Base-by-base conservation (phyloP, 23 red algal species). In the Pyropia yezoensis region DNA sequence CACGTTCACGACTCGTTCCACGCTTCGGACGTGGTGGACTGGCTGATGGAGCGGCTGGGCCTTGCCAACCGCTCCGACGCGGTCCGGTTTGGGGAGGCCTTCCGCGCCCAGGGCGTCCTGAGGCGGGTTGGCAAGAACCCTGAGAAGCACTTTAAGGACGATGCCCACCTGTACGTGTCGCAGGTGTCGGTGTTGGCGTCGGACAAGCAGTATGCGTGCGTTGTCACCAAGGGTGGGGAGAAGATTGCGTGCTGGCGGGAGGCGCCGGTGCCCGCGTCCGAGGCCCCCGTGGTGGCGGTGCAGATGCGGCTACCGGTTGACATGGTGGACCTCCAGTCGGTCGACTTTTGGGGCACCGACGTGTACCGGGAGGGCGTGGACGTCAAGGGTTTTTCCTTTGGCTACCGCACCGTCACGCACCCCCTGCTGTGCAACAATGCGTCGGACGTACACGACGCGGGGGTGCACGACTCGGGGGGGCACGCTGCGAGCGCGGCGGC, bases 321-420 rank as follows among this genome's bases (percentile, higher is more conserved):
- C 39, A 47, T 47, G 39, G 39, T 47, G 6, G 39, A 47, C 11
- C 39, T 47, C 7, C 39, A 47, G 39, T 47, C 39, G 39, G 39
- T 47, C 39, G 39, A 47, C 39, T 47, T 47, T 47, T 47, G 39
- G 39, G 39, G 39, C 39, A 47, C 39, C 11, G 39, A 47, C 39
- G 39, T 47, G 39, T 47, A 76, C 58, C 63, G 69, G 24, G 59
- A 74, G 7, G 54, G 65, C 54, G 59, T 76, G 45, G 73, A 64
- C 30, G 62, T 69, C 4, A 47, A 47, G 39, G 70, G 70, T 15
- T 69, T 76, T 70, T 62, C 61, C 16, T 76, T 76, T 52, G 82
- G 82, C 27, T 87, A 87, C 54, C 70, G 82, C 20, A 72, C 70
- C 6, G 69, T 87, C 22, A 67, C 82, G 18, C 82, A 87, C 69